These are phyloP conservation scores for Smittium culicis DNA, from an alignment of 371 early-diverging fungal genomes.

Conservation along the genomic window DNA sequence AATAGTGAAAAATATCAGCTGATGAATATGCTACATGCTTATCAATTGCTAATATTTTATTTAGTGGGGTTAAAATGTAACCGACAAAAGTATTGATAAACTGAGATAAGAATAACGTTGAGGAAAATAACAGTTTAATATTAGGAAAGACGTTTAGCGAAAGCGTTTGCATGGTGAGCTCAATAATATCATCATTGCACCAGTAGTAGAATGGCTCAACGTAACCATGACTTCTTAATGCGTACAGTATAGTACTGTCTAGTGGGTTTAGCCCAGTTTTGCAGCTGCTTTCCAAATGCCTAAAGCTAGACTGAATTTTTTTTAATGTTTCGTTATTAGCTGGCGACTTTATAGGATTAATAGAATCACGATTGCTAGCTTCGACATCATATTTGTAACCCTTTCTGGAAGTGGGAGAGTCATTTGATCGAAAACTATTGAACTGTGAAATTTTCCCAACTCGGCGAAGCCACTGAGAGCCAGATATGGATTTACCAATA, in stretches of 20 bases:
- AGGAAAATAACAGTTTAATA: constrained; percentile 40
- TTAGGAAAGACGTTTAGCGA: constrained; percentile 45
- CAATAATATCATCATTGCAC: constrained; percentile 32
- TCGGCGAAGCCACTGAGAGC: neutral
- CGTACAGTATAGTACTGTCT: constrained; percentile 4
- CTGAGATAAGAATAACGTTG: constrained; percentile 12
- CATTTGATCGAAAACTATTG: neutral
- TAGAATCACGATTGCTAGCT: neutral
- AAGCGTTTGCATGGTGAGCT: constrained; percentile 35
- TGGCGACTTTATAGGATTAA: neutral
- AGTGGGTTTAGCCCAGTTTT: neutral
- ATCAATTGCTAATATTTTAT: neutral
- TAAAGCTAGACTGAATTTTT: neutral
- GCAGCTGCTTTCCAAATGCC: neutral
- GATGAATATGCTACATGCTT: constrained; percentile 2
- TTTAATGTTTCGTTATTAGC: neutral
- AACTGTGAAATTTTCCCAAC: constrained; percentile 7
- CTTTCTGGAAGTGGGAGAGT: neutral
- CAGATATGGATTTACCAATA: constrained; percentile 5
- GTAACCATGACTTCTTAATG: neutral
- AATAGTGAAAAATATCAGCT: neutral
- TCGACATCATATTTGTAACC: neutral
- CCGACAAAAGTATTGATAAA: neutral
- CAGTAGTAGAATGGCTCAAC: neutral
- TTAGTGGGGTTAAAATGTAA: neutral